Base-by-base conservation (phyloP, 73 alveolate genomes). In the Paramecium bursaria region DNA sequence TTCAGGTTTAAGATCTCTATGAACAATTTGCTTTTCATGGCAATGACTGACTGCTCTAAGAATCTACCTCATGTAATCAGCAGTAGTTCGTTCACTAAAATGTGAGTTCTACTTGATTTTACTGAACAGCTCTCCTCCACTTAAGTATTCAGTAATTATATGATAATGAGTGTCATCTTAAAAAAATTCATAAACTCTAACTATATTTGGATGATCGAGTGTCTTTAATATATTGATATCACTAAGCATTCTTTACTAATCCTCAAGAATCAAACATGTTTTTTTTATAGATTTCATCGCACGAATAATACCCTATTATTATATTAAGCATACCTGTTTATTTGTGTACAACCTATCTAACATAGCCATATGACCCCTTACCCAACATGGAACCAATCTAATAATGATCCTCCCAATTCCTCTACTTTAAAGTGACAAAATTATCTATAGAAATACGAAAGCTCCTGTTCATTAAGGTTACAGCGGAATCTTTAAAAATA, bases 1-100 rank as follows among this genome's bases (percentile, higher is more conserved):
- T 88, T 92, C 97, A 4, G 97, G 97, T 60, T 92, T 92, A 48
- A 92, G 53, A 74, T 92, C 97, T 73, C 97, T 87, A 51, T 90
- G 95, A 14, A 87, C 88, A 11, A 91, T 91, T 46, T 85, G 23
- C 74, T 74, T 91, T 25, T 52, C 74, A 90, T 92, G 97, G 46
- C 95, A 91, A 52, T 92, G 91, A 75, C 74, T 53, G 1, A 92
- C 90, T 21, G 95, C 95, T 5, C 92, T 47, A 19, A 92, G 74
- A 27, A 92, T 75, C 75, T 92, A 90, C 48, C 73, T 82, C 86
- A 92, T 87, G 2, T 91, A 80, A 33, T 67, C 87, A 3, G 97
- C 95, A 19, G 95, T 90, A 85, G 73, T 86, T 74, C 74, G 53
- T 74, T 92, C 97, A 22, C 79, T 74, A 53, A 87, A 91, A 5